phyloP scores from a whole-genome alignment of 2,329 filamentous ascomycete species.

The Curvularia sp. region DNA sequence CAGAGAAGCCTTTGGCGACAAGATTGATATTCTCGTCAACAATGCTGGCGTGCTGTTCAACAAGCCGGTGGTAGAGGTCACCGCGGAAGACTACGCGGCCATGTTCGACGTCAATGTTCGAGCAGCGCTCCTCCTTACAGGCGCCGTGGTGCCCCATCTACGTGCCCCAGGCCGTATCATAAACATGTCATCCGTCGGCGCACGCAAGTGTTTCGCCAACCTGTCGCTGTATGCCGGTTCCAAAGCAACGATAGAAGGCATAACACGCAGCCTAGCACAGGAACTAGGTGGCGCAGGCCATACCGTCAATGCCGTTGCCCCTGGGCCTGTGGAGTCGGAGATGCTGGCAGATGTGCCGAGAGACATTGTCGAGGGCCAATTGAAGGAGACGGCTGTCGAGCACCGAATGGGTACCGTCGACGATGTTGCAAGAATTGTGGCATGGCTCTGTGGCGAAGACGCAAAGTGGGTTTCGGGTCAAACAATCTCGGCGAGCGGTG shows the following conservation, averaged over 20 bases:
- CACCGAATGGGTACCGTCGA: slow-evolving; percentile 59
- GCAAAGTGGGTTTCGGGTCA: slow-evolving; percentile 58
- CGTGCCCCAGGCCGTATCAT: slow-evolving; percentile 60
- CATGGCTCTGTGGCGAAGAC: slow-evolving; percentile 60
- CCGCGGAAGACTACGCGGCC: slow-evolving; percentile 58
- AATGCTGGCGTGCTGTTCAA: slow-evolving; percentile 48
- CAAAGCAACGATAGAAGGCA: slow-evolving; percentile 66
- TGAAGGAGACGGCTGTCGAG: slow-evolving; percentile 59
- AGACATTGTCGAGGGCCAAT: slow-evolving; percentile 59
- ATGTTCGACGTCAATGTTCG: slow-evolving; percentile 67
- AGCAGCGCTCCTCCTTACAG: slow-evolving; percentile 61
- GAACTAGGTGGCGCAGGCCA: slow-evolving; percentile 64
- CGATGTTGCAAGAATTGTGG: slow-evolving; percentile 65
- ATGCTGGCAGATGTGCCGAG: slow-evolving; percentile 62
- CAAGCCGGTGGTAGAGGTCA: slow-evolving; percentile 43
- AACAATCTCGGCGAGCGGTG: slow-evolving; percentile 63
- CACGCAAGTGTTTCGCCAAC: slow-evolving; percentile 55
- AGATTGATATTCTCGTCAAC: slow-evolving; percentile 55
- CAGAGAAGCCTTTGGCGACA: slow-evolving; percentile 46
- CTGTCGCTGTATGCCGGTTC: slow-evolving; percentile 62
- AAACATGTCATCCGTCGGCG: slow-evolving; percentile 65
- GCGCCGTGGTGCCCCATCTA: slow-evolving; percentile 62
- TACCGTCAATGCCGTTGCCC: slow-evolving; percentile 67
- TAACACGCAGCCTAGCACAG: slow-evolving; percentile 65
- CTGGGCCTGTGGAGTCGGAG: slow-evolving; percentile 65